These are phyloP conservation scores for Geotrichum fermentans DNA, from an alignment of 1,139 yeast species.

Conservation along the genomic window DNA sequence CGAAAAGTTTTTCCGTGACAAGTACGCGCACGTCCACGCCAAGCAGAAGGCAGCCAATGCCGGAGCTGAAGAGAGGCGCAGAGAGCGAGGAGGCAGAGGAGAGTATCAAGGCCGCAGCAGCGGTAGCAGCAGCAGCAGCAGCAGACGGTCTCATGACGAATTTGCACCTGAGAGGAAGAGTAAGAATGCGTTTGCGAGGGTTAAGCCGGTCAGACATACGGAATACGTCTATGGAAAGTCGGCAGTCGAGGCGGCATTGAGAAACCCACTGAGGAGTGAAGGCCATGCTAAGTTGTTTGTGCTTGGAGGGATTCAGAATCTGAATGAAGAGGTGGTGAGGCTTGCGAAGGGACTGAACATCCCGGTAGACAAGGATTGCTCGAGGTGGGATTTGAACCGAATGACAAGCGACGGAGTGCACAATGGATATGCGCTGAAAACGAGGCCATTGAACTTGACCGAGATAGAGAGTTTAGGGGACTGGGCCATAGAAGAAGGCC, in stretches of 20 bases:
- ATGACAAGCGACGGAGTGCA: slow-evolving; percentile 70
- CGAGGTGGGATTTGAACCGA: slow-evolving; percentile 55
- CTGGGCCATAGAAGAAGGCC: slow-evolving; percentile 4
- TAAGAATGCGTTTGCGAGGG: slow-evolving; percentile 3
- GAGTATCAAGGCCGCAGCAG: background rate
- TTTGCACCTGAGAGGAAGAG: too few species aligned
- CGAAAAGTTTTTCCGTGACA: slow-evolving; percentile 50
- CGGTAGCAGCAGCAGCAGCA: slow-evolving; percentile 18
- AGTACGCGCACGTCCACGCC: slow-evolving; percentile 58
- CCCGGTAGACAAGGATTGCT: slow-evolving; percentile 42
- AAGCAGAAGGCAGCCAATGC: slow-evolving; percentile 19
- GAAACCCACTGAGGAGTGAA: slow-evolving; percentile 50
- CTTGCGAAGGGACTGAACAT: slow-evolving; percentile 48
- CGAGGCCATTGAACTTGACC: slow-evolving; percentile 52
- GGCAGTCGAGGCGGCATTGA: slow-evolving; percentile 66
- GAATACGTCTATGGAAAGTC: slow-evolving; percentile 78
- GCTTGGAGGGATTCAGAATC: slow-evolving; percentile 33
- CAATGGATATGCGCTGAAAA: slow-evolving; percentile 72
- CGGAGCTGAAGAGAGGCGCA: background rate
- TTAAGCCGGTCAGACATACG: slow-evolving; percentile 10
- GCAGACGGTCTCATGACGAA: too few species aligned
- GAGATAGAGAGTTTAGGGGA: slow-evolving; percentile 34
- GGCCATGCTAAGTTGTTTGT: slow-evolving; percentile 45
- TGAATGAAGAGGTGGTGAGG: slow-evolving; percentile 38
- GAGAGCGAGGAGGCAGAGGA: slow-evolving; percentile 1